Base-by-base conservation (phyloP, 2,329 filamentous ascomycete genomes). In the Alternaria sp. region DNA sequence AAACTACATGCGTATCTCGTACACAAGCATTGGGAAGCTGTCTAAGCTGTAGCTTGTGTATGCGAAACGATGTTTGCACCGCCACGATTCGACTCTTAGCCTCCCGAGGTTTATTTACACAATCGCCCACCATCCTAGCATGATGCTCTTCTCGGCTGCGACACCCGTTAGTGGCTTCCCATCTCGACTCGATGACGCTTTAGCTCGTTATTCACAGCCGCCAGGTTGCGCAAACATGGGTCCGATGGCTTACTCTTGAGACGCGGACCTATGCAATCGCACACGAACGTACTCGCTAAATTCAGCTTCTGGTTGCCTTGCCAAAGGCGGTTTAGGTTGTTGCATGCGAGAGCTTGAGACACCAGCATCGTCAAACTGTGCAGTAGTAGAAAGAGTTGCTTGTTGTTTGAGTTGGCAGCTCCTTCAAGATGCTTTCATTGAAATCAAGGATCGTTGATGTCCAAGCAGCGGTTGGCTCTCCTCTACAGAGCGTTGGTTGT, bases 131-230 rank as follows among this genome's bases (percentile, higher is more conserved):
- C 47, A 52, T 6, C 54, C 48, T 36, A 47, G 48, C 26, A 57
- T 41, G 18, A 53, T 53, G 42, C 54, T 57, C 46, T 44, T 51
- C 38, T 57, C 54, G 14, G 54, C 54, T 12, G 28, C 36, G n/a
- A 14, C n/a, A 16, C 54, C 46, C 4, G 38, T 36, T 38, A 51
- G 43, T 34, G 54, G 44, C 54, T 39, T 53, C 47, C 48, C 48
- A 47, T 57, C 48, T 57, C 55, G 30, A 57, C 53, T 28, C 41
- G 55, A 46, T 57, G 41, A 16, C 49, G 32, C 34, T 53, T 53
- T 6, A 57, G 41, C 41, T 57, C 41, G 32, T 52, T 34, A 11
- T 47, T 48, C 24, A 57, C 39, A 8, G 41, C 24, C n/a, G 41
- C 48, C 24, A 57, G 32, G 41, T 57, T 57, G 7, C 7, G 20